Conservation (phyloP, 2,329 filamentous ascomycete genomes). For the Colletotrichum tofieldiae region DNA sequence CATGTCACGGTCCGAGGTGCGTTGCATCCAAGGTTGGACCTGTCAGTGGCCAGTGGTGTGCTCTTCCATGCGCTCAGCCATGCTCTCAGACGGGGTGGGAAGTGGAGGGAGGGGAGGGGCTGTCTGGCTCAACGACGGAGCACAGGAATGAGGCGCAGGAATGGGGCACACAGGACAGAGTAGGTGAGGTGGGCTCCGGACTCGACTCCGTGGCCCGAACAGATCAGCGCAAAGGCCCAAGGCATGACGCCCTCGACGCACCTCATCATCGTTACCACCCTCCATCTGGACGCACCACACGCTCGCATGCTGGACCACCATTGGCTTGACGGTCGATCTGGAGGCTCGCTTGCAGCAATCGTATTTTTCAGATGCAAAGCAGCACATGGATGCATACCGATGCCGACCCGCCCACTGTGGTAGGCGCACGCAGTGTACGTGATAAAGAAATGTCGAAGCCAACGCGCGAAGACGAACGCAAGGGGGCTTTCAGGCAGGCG, state of each 20-base stretch:
- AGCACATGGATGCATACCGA: not conserved
- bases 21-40: constrained; percentile 33
- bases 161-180: not conserved
- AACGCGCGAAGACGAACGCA: not conserved
- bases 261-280: not conserved
- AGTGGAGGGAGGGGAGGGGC: constrained; percentile 44
- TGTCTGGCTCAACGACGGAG: not conserved
- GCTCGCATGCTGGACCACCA: not conserved
- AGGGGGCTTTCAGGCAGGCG: constrained; percentile 8
- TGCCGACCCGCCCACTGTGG: not conserved
- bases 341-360: constrained; percentile 16
- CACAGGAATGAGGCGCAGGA: not conserved
- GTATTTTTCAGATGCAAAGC: constrained; percentile 1
- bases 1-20: constrained; percentile 37
- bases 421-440: not conserved
- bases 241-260: not conserved
- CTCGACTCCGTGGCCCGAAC: constrained; percentile 42
- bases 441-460: not conserved
- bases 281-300: not conserved
- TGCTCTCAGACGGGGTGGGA: constrained; percentile 36
- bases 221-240: constrained; percentile 27
- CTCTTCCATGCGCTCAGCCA: not conserved
- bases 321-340: constrained; percentile 5
- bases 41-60: constrained; percentile 25
- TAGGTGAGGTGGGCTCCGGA: constrained; percentile 47